A percentile compares a stretch with the other conserved stretches of the same genome.
These are phyloP conservation scores for Trichoderma orchidacearum DNA, from an alignment of 495 filamentous ascomycete genomes.

Conservation along the genomic window DNA sequence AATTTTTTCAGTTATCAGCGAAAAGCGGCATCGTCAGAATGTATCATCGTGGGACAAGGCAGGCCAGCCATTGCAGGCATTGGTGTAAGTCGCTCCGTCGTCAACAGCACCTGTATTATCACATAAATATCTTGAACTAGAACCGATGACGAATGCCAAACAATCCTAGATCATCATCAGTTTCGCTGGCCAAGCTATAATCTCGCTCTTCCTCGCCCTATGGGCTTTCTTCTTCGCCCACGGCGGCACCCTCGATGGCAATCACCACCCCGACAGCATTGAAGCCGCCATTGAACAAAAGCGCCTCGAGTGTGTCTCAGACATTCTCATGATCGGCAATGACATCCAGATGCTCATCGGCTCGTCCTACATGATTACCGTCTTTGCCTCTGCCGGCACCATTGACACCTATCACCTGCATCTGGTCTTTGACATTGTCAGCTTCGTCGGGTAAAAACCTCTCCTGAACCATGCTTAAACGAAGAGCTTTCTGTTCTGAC, in stretches of 20 bases:
- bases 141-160: neutral
- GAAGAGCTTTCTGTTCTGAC: too few relatives aligned
- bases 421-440: conserved; percentile 21
- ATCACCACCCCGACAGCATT: conserved; percentile 14
- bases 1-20: too few relatives aligned
- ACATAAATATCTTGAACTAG: too few relatives aligned
- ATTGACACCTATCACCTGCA: conserved; percentile 22
- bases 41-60: conserved; percentile 15
- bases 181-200: conserved; percentile 16
- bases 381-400: conserved; percentile 7
- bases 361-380: conserved; percentile 15
- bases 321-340: conserved; percentile 23
- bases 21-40: neutral
- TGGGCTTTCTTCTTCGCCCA: conserved; percentile 30
- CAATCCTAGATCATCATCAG: conserved; percentile 15
- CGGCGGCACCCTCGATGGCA: conserved; percentile 18
- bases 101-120: neutral
- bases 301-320: conserved; percentile 16
- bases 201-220: conserved; percentile 17
- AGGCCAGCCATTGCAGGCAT: conserved; percentile 22
- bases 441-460: conserved; percentile 17
- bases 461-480: too few relatives aligned
- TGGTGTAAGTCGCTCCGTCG: conserved; percentile 14
- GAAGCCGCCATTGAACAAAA: conserved; percentile 16
- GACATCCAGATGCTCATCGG: conserved; percentile 19